These are phyloP conservation scores for Exidia glandulosa DNA, from an alignment of 768 basidiomycete genomes.

Conservation along the genomic window DNA sequence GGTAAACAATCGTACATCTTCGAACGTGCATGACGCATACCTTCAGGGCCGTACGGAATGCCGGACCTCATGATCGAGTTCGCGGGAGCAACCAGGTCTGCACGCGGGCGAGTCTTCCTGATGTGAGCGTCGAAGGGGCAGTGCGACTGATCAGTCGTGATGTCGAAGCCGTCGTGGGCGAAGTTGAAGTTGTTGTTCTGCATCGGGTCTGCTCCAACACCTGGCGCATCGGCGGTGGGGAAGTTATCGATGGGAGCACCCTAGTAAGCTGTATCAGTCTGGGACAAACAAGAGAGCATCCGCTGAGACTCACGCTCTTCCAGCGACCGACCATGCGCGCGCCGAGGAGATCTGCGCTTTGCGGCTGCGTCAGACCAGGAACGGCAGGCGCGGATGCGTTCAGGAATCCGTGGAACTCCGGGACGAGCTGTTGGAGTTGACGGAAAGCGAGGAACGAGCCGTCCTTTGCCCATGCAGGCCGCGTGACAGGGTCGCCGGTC, in stretches of 20 bases:
- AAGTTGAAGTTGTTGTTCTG: conserved; percentile 6
- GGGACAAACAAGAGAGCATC: neutral
- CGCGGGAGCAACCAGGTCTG: neutral
- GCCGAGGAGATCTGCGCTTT: conserved; percentile 5
- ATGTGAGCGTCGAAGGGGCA: conserved; percentile 3
- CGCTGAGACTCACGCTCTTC: conserved; percentile 7
- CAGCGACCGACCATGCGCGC: conserved; percentile 8
- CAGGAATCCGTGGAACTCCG: conserved; percentile 8
- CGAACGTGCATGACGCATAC: neutral
- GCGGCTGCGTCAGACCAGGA: neutral
- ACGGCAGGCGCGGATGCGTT: neutral
- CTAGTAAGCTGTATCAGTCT: neutral
- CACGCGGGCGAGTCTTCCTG: conserved; percentile 3
- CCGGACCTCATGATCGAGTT: conserved; percentile 6
- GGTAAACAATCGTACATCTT: neutral
- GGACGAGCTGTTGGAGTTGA: conserved; percentile 10
- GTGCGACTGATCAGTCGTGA: neutral
- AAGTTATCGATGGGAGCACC: conserved; percentile 5
- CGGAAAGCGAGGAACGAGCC: conserved; percentile 9
- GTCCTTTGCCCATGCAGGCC: conserved; percentile 5
- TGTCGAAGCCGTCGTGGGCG: conserved; percentile 1
- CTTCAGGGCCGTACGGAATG: neutral
- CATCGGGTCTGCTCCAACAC: neutral
- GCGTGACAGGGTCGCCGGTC: conserved; percentile 24
- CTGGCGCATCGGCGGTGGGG: neutral